Conservation (phyloP, 2,329 filamentous ascomycete genomes). For the Ophiostoma sp. region DNA sequence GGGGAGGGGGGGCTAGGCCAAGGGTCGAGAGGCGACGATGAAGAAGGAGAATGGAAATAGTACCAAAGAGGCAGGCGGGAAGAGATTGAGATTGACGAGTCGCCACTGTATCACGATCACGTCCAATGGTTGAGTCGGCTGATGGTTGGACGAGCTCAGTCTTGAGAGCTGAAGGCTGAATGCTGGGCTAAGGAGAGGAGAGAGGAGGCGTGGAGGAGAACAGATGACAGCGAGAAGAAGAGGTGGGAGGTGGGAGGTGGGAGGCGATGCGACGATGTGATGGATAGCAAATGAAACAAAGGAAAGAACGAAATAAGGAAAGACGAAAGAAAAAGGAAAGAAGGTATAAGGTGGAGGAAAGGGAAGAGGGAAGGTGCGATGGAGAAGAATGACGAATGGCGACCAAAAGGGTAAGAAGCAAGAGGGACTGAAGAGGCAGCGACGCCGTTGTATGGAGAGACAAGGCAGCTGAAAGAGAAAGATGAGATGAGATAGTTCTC, state of each 20-base stretch:
- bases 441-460: not conserved
- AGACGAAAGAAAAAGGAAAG: not conserved
- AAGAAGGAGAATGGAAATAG: not conserved
- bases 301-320: not conserved
- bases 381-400: slow-evolving; percentile 2
- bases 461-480: slow-evolving; percentile 13
- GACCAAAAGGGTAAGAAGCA: not conserved
- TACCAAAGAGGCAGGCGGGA: not conserved
- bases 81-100: slow-evolving; percentile 4
- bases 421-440: not conserved
- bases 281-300: not conserved
- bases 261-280: not conserved
- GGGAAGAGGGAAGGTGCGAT: not conserved
- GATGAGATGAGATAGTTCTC: not conserved
- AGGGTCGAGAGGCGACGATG: not conserved
- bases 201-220: slow-evolving; percentile 8
- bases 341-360: not conserved
- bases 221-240: slow-evolving; percentile 3
- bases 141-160: slow-evolving; percentile 7
- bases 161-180: not conserved
- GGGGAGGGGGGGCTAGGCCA: not conserved
- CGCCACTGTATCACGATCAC: slow-evolving; percentile 5
- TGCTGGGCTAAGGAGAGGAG: not conserved
- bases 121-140: slow-evolving; percentile 3
- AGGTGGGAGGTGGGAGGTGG: not conserved